Conservation (phyloP, 257 asterid species). For the Solanum chaucha region DNA sequence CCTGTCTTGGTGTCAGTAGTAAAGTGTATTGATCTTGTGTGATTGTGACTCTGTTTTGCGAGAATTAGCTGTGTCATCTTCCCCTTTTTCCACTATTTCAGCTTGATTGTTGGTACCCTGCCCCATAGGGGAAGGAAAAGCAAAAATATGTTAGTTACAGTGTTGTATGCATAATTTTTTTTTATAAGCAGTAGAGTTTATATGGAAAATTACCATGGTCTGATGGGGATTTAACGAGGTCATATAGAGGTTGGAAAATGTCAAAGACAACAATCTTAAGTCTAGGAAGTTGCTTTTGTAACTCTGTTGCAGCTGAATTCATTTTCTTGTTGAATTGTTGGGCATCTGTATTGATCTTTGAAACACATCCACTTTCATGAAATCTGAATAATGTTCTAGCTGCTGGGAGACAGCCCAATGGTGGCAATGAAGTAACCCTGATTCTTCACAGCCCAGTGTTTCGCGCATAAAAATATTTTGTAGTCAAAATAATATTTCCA, state of each 20-base stretch:
- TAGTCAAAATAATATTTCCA: too few species aligned
- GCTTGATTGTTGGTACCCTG: too few species aligned
- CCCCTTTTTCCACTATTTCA: too few species aligned
- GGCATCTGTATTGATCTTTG: slow-evolving; percentile 58
- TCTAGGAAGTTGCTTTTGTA: slow-evolving; percentile 50
- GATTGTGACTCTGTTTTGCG: too few species aligned
- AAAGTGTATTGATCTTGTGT: too few species aligned
- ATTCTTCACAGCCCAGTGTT: too few species aligned
- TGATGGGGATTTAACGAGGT: slow-evolving; percentile 49
- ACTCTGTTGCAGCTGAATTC: slow-evolving; percentile 50
- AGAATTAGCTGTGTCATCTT: too few species aligned
- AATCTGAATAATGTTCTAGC: slow-evolving; percentile 65
- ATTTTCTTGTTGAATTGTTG: slow-evolving; percentile 67
- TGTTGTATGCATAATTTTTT: neutral
- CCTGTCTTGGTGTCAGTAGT: too few species aligned
- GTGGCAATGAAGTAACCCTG: neutral
- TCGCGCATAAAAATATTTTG: too few species aligned
- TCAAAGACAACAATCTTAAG: slow-evolving; percentile 64
- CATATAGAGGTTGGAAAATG: slow-evolving; percentile 64
- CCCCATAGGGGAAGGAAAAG: too few species aligned
- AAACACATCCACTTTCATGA: slow-evolving; percentile 61
- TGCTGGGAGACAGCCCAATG: slow-evolving; percentile 74
- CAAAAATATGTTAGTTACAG: neutral
- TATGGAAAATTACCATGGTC: slow-evolving; percentile 31
- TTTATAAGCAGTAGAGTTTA: neutral